Evolutionary conservation across 148 eudicot genomes (phyloP), one percentile per base, ranked within the genome.

Genomic region (Camellia lanceoleosa): DNA sequence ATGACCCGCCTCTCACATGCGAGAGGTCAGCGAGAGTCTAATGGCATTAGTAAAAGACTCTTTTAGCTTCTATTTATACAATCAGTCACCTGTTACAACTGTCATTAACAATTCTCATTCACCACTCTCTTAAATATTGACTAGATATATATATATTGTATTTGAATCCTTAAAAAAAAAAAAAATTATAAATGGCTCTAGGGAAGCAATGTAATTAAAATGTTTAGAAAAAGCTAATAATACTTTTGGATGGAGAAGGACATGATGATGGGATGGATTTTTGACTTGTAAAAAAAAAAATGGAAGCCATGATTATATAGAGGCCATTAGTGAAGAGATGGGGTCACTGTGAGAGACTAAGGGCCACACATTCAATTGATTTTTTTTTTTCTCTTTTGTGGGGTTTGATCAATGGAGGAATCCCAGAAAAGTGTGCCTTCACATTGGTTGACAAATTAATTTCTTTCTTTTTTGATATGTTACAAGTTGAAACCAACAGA

Each of bases 241-340:
- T 44, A 2, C n/a, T 2, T 43, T 44, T 18, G 30, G 23, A 69
- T 7, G 54, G 23, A 43, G 52, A 46, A 16, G 46, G n/a, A 58
- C 15, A 58, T 43, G 10, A 69, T 69, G 54, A 42, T 69, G n/a
- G 20, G 72, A 14, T 65, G 72, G 4, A 14, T 42, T 68, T 43
- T 68, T 14, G n/a, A 0, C 8, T 65, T 46, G 7, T 68, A 14
- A 38, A 43, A 68, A 30, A 56, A 14, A 58, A 43, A 43, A 68
- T 68, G 72, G 73, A 46, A 46, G 54, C 52, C 73, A 71, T 71
- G 74, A 71, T 71, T 71, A 51, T 71, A 68, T 19, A 20, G 12
- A 5, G 52, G 52, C 12, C 72, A 3, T 67, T 9, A 68, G 52
- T 68, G 72, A 20, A 18, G 65, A 18, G 54, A 46, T 69, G 7